Conservation (phyloP, 1,139 yeast genomes). For the Diutina neorugosa region DNA sequence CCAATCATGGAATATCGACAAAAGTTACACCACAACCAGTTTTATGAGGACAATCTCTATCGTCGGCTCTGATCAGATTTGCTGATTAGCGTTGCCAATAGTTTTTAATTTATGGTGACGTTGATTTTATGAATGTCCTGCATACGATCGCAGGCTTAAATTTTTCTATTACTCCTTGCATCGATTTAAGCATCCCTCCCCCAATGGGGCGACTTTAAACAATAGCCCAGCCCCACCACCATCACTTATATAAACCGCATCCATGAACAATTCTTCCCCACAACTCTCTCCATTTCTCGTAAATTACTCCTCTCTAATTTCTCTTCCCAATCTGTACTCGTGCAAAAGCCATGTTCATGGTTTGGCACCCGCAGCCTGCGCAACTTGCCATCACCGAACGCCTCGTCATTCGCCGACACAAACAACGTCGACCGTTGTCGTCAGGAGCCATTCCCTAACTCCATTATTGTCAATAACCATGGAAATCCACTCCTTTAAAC, state of each 20-base stretch:
- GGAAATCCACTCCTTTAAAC: too few relatives aligned
- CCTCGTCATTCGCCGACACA: background rate
- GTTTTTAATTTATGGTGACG: background rate
- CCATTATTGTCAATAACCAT: background rate
- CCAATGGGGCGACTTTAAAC: background rate
- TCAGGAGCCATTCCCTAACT: background rate
- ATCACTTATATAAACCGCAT: too few relatives aligned
- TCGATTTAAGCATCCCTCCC: background rate
- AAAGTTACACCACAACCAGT: too few relatives aligned
- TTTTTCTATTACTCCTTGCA: background rate
- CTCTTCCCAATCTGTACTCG: background rate
- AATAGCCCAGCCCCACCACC: background rate
- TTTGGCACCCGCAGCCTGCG: background rate
- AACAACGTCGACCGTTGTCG: background rate
- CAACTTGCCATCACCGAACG: background rate
- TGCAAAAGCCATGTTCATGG: background rate
- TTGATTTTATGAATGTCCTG: background rate
- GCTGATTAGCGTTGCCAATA: background rate
- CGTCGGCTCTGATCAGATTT: background rate
- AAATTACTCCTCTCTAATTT: too few relatives aligned
- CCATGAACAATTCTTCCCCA: too few relatives aligned
- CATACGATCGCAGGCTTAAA: background rate
- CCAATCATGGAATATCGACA: too few relatives aligned
- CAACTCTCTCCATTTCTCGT: too few relatives aligned
- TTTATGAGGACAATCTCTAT: background rate